Base-by-base conservation (phyloP, 2,329 filamentous ascomycete genomes). In the Trichoderma pleuroti region DNA sequence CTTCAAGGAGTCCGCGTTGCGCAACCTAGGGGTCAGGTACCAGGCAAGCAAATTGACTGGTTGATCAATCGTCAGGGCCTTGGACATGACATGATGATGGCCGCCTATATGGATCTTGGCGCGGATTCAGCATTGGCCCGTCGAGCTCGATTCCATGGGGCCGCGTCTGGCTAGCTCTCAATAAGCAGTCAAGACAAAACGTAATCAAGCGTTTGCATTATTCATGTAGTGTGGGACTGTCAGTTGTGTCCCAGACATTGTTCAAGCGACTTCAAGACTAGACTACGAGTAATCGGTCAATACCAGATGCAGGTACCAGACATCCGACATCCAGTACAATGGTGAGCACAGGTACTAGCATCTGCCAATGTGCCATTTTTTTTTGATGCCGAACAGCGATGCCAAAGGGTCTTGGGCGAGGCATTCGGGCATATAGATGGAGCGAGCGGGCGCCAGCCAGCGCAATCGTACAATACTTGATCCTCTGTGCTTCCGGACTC, bases 11-110 rank as follows among this genome's bases (percentile, higher is more conserved):
- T n/a, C 39, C 18, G 56, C 24, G 65, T 68, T 60, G 54, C 65
- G 54, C 56, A 60, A 26, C 24, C 65, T 52, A 34, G 65, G 56
- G 65, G 54, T 14, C 30, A 42, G 54, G 59, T 34, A 42, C 65
- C 56, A 36, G 36, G 28, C 65, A 52, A 46, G 65, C 65, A 56
- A 68, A 34, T 61, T 68, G 28, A 68, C 54, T 68, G 66, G 66
- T 26, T 46, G 36, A 46, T 26, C 54, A 34, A 59, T 30, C 66
- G 61, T 36, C 32, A 42, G n/a, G 56, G 26, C 39, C 39, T n/a
- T 61, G 56, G 66, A 28, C 24, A 61, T 49, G 66, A 21, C 65
- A 68, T 36, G 66, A 61, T 21, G 56, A 28, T 36, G 32, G 21
- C 28, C 16, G 18, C 36, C 36, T 34, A 16, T 42, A 61, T 46